Conservation (phyloP, 768 basidiomycete species). For the Tricholoma furcatifolium region DNA sequence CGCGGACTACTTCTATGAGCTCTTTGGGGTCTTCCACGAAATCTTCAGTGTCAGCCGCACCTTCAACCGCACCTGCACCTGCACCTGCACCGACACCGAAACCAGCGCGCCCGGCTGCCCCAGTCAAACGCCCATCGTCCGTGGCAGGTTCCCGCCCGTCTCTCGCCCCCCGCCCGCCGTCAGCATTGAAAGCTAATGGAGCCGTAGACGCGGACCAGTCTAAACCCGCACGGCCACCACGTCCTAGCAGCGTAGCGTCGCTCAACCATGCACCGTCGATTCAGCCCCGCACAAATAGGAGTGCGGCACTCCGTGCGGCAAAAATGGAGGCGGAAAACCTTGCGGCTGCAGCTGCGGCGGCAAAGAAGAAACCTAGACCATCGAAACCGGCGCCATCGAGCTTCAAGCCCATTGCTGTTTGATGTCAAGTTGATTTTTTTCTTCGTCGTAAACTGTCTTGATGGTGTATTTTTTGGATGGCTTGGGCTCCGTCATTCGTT, state of each 20-base stretch:
- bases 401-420: conserved; percentile 34
- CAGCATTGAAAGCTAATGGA: conserved; percentile 4
- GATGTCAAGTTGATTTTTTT: conserved; percentile 2
- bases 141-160: conserved; percentile 36
- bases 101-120: conserved; percentile 28
- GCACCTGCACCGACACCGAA: conserved; percentile 22
- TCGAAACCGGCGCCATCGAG: conserved; percentile 37
- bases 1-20: conserved; percentile 42
- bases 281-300: conserved; percentile 69
- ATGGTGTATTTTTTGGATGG: not conserved
- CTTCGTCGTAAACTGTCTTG: not conserved
- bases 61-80: conserved; percentile 12
- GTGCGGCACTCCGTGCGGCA: conserved; percentile 66
- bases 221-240: conserved; percentile 31
- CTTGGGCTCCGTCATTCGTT: not conserved
- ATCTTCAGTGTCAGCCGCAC: not conserved
- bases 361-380: conserved; percentile 31
- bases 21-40: conserved; percentile 22
- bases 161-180: conserved; percentile 1
- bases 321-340: conserved; percentile 60
- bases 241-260: conserved; percentile 51
- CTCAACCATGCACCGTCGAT: conserved; percentile 52
- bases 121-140: conserved; percentile 15
- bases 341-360: conserved; percentile 39
- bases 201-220: not conserved